Evolutionary conservation across 1,284 basidiomycete species (phyloP).

Genomic region (Coniferiporia sulphurascens): DNA sequence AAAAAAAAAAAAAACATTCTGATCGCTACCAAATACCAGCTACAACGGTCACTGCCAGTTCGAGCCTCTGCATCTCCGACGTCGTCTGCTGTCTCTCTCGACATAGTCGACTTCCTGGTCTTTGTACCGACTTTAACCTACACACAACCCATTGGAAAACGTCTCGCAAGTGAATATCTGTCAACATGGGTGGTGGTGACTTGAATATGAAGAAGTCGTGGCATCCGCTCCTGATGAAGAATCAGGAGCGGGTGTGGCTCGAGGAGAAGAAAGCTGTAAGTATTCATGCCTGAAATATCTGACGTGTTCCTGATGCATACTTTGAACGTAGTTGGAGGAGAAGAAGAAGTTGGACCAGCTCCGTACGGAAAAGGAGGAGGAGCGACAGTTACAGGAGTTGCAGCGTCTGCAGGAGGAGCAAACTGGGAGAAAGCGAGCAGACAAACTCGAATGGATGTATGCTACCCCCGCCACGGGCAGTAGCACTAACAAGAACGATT

Average conservation of each 20-base stretch:
- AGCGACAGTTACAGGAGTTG: slow-evolving; percentile 92
- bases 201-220: slow-evolving; percentile 98
- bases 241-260: slow-evolving; percentile 99
- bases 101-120: background rate
- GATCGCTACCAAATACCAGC: background rate
- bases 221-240: slow-evolving; percentile 97
- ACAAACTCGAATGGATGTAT: slow-evolving; percentile 99
- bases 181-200: slow-evolving; percentile 93
- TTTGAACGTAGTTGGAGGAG: slow-evolving; percentile 72
- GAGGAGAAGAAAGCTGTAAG: slow-evolving; percentile 93
- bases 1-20: too few relatives aligned
- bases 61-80: slow-evolving; percentile 17
- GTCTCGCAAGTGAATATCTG: slow-evolving; percentile 23
- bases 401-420: slow-evolving; percentile 91
- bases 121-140: too few relatives aligned
- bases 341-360: slow-evolving; percentile 97
- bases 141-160: background rate
- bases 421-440: slow-evolving; percentile 90
- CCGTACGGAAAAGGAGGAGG: slow-evolving; percentile 95
- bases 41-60: slow-evolving; percentile 7
- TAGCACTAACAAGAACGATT: slow-evolving; percentile 80
- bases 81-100: background rate
- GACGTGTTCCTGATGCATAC: slow-evolving; percentile 6
- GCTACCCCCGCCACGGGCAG: slow-evolving; percentile 86
- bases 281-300: slow-evolving; percentile 18